Base-by-base conservation (phyloP, 306 rosid genomes). In the Lathyrus oleraceus region DNA sequence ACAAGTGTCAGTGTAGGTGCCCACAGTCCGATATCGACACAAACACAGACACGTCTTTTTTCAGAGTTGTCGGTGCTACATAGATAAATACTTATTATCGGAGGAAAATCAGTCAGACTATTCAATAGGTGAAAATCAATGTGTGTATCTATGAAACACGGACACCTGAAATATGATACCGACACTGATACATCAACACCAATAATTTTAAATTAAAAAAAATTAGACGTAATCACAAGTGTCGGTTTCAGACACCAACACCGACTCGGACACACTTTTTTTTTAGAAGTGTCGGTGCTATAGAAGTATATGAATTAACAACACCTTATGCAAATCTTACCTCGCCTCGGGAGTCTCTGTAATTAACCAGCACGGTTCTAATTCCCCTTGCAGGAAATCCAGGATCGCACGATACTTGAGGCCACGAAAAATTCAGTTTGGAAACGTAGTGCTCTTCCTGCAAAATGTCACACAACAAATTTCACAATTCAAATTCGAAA, bases 361-460 rank as follows among this genome's bases (percentile, higher is more conserved):
- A 94, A 79, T 91, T 84, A 62, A 71, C 87, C 49, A 94, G 60
- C 44, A 90, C 79, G 4, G 86, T 78, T 86, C 85, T 84, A 70
- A 86, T 83, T 6, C 97, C 95, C 65, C 92, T 82, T 23, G 89
- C 78, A 61, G 97, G 96, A 84, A 76, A 86, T 66, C 88, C 95
- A 42, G 92, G 74, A 57, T 82, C 63, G 64, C 99, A 91, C 13
- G 91, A 83, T 6, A 86, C 89, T 67, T 91, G 96, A 67, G 97
- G 99, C 99, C 97, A 94, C 3, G 90, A 66, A 65, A 87, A 87
- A 70, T 80, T 84, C 81, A 91, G 82, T 81, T 81, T 91, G 48
- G 96, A 88, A 64, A 91, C 88, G 32, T 79, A 85, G 79, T 86
- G 99, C 77, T 94, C 92, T 78, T 94, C 99, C 96, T 87, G 84